Evolutionary conservation across 2,329 filamentous ascomycete species (phyloP).

Genomic region (Exophiala calicioides): DNA sequence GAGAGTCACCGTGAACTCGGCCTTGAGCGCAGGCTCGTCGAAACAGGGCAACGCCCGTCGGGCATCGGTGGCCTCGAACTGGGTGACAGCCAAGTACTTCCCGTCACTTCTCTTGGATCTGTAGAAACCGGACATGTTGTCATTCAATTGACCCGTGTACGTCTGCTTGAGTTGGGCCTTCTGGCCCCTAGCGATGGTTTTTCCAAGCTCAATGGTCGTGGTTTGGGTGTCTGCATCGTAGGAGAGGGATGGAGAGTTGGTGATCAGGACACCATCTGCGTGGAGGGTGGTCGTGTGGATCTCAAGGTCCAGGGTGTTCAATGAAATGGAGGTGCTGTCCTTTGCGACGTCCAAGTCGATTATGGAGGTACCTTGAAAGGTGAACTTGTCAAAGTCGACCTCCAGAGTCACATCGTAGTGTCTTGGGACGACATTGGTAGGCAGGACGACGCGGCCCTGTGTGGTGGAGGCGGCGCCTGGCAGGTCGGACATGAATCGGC

Average conservation of each 20-base stretch:
- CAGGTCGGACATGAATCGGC: slow-evolving; percentile 29
- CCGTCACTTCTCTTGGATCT: slow-evolving; percentile 84
- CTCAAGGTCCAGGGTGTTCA: slow-evolving; percentile 85
- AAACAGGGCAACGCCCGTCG: slow-evolving; percentile 93
- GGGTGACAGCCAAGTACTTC: slow-evolving; percentile 80
- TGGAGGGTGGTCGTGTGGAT: slow-evolving; percentile 73
- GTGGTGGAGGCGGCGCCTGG: slow-evolving; percentile 27
- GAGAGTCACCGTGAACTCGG: slow-evolving; percentile 86
- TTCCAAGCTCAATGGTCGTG: slow-evolving; percentile 76
- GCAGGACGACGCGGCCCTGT: slow-evolving; percentile 72
- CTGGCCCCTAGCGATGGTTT: slow-evolving; percentile 69
- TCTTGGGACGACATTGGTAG: slow-evolving; percentile 84
- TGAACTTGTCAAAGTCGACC: slow-evolving; percentile 84
- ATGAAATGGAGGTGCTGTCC: slow-evolving; percentile 78
- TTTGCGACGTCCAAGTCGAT: slow-evolving; percentile 87
- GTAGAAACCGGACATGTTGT: slow-evolving; percentile 98
- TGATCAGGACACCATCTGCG: slow-evolving; percentile 57
- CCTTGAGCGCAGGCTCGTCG: slow-evolving; percentile 92
- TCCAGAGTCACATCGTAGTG: slow-evolving; percentile 93
- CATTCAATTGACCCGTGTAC: slow-evolving; percentile 79
- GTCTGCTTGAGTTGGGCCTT: slow-evolving; percentile 76
- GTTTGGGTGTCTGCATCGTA: slow-evolving; percentile 80
- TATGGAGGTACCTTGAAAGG: slow-evolving; percentile 78
- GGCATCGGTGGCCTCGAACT: slow-evolving; percentile 96
- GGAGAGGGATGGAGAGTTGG: slow-evolving; percentile 66